A percentile compares a stretch with the other conserved stretches of the same genome.
These are phyloP conservation scores for Dothistroma septosporum DNA, from an alignment of 2,329 filamentous ascomycete genomes.

Conservation along the genomic window DNA sequence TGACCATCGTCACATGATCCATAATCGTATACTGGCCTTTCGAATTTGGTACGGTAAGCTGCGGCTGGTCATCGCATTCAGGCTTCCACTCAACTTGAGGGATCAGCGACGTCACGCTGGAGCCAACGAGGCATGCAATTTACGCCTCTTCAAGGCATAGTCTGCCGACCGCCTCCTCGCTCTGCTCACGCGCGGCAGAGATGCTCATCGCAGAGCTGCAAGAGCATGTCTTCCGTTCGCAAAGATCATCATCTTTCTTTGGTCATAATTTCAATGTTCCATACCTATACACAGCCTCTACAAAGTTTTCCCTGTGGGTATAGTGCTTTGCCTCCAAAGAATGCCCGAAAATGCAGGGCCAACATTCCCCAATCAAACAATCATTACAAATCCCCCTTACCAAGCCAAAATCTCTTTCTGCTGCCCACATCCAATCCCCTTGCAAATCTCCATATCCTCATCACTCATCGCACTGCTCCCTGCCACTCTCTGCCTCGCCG, in stretches of 20 bases:
- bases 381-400: constrained; percentile 1
- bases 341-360: background rate
- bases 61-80: background rate
- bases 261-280: too few species aligned
- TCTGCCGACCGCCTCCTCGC: background rate
- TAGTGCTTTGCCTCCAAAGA: background rate
- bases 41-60: background rate
- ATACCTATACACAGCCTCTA: background rate
- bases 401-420: constrained; percentile 18
- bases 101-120: background rate
- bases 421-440: constrained; percentile 9
- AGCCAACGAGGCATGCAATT: background rate
- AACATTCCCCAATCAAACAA: background rate
- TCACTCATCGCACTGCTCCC: constrained; percentile 7
- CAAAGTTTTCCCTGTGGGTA: background rate
- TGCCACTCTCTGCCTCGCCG: constrained; percentile 37
- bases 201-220: too few species aligned
- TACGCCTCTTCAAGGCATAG: background rate
- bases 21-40: background rate
- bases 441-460: constrained; percentile 21
- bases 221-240: too few species aligned
- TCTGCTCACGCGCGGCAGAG: background rate
- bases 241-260: too few species aligned
- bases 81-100: background rate
- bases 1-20: background rate